These are phyloP conservation scores for Suillus hirtellus DNA, from an alignment of 768 basidiomycete genomes.

Conservation along the genomic window DNA sequence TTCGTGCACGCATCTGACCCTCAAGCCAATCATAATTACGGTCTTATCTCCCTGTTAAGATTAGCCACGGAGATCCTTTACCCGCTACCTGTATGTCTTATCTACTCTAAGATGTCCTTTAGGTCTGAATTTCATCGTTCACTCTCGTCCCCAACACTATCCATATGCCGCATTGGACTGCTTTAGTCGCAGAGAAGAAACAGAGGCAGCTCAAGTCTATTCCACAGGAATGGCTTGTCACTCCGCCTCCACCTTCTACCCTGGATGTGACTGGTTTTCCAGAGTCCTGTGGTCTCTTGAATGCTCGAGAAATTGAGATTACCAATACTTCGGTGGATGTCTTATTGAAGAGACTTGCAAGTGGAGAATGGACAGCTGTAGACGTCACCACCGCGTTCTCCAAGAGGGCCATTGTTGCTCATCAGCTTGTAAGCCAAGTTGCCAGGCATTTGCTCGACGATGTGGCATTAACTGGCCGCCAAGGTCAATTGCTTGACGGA, in stretches of 20 bases:
- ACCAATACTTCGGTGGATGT: slow-evolving; percentile 47
- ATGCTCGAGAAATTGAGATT: slow-evolving; percentile 56
- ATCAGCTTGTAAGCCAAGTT: slow-evolving; percentile 59
- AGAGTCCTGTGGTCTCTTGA: slow-evolving; percentile 56
- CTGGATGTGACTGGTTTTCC: slow-evolving; percentile 59
- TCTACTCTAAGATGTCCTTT: background rate
- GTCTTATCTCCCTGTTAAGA: slow-evolving; percentile 7
- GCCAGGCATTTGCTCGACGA: background rate
- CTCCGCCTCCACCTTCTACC: slow-evolving; percentile 44
- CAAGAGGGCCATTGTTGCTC: slow-evolving; percentile 78
- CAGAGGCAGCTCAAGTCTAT: slow-evolving; percentile 52
- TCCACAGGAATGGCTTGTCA: slow-evolving; percentile 64
- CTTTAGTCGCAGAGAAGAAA: slow-evolving; percentile 56
- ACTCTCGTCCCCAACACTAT: no score
- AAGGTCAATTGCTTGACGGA: slow-evolving; percentile 84
- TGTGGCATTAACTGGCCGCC: background rate
- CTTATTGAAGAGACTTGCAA: slow-evolving; percentile 55
- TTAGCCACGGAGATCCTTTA: background rate
- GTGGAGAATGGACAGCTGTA: slow-evolving; percentile 58
- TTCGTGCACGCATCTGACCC: background rate
- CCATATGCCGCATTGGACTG: slow-evolving; percentile 41
- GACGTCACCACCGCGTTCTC: slow-evolving; percentile 73
- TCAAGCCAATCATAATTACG: background rate
- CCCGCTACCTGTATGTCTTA: slow-evolving; percentile 7
- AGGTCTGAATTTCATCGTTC: background rate